Evolutionary conservation across 1,284 basidiomycete species (phyloP).

Genomic region (Moniliophthora roreri): DNA sequence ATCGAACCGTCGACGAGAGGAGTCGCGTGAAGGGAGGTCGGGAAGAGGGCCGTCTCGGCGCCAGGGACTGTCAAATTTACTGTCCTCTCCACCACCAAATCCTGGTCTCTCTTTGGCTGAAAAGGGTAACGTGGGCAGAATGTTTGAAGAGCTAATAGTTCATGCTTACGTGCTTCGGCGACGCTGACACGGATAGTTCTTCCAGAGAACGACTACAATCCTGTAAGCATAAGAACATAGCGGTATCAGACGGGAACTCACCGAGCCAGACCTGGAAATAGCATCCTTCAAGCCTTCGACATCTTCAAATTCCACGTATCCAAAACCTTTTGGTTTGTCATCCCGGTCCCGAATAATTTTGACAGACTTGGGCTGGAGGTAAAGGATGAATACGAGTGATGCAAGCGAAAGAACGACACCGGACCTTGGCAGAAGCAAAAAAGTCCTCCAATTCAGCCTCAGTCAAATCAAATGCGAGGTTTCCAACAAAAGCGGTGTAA

Average conservation of each 20-base stretch:
- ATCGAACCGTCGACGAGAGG: constrained; percentile 65
- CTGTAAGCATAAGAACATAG: constrained; percentile 1
- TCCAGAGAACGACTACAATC: constrained; percentile 53
- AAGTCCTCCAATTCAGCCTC: constrained; percentile 84
- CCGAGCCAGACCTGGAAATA: constrained; percentile 62
- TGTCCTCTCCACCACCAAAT: constrained; percentile 62
- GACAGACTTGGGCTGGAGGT: constrained; percentile 74
- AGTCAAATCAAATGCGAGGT: constrained; percentile 90
- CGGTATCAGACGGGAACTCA: constrained; percentile 35
- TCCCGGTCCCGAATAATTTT: constrained; percentile 92
- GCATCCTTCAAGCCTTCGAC: constrained; percentile 85
- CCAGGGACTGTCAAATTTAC: constrained; percentile 82
- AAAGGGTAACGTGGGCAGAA: constrained; percentile 10
- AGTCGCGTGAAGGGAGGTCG: constrained; percentile 54
- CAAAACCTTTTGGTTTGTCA: constrained; percentile 96
- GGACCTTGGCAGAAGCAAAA: constrained; percentile 67
- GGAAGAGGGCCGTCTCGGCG: constrained; percentile 86
- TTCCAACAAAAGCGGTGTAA: constrained; percentile 95
- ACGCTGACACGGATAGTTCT: constrained; percentile 89
- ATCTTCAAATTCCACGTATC: constrained; percentile 92
- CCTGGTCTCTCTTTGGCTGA: constrained; percentile 73
- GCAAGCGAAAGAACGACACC: constrained; percentile 19
- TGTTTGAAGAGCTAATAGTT: constrained; percentile 1
- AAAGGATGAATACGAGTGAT: constrained; percentile 1
- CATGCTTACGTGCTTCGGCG: constrained; percentile 86